phyloP scores from a whole-genome alignment of 768 basidiomycete species.

The Termitomyces sp. region DNA sequence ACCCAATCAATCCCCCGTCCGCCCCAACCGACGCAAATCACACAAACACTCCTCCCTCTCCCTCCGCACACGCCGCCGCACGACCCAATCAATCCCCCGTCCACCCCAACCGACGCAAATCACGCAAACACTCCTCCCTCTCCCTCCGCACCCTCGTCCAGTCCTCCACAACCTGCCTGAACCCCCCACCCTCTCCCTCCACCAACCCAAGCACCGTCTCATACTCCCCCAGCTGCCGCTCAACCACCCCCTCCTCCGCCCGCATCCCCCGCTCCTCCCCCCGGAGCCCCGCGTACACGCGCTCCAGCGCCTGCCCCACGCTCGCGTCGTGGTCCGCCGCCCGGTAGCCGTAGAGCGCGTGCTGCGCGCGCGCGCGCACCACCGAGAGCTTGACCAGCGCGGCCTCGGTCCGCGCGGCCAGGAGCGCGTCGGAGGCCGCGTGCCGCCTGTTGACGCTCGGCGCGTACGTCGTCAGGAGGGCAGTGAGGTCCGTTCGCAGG shows the following conservation, averaged over 20 bases:
- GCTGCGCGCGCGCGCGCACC: conserved; percentile 32
- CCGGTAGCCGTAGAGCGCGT: conserved; percentile 32
- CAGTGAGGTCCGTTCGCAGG: conserved; percentile 23
- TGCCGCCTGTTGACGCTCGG: conserved; percentile 21
- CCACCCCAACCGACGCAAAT: conserved; percentile 46
- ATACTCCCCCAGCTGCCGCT: conserved; percentile 35
- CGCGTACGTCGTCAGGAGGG: conserved; percentile 21
- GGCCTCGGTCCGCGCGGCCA: conserved; percentile 39
- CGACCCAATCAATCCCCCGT: conserved; percentile 28
- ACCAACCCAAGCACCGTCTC: conserved; percentile 33
- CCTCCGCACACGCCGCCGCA: conserved; percentile 23
- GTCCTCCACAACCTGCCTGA: conserved; percentile 41
- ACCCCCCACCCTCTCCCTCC: conserved; percentile 34
- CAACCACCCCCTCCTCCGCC: conserved; percentile 29
- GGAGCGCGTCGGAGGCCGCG: conserved; percentile 31
- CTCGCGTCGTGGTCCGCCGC: conserved; percentile 14
- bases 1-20: conserved; percentile 33
- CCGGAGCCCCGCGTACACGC: conserved; percentile 25
- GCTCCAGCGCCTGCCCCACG: conserved; percentile 28
- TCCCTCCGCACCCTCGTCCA: conserved; percentile 41
- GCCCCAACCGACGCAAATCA: conserved; percentile 45
- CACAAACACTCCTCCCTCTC: conserved; percentile 44
- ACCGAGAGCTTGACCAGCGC: conserved; percentile 43
- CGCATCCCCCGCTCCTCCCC: conserved; percentile 29
- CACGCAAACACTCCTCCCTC: conserved; percentile 42